Conservation (phyloP, 768 basidiomycete genomes). For the Leccinum subtestaceum region DNA sequence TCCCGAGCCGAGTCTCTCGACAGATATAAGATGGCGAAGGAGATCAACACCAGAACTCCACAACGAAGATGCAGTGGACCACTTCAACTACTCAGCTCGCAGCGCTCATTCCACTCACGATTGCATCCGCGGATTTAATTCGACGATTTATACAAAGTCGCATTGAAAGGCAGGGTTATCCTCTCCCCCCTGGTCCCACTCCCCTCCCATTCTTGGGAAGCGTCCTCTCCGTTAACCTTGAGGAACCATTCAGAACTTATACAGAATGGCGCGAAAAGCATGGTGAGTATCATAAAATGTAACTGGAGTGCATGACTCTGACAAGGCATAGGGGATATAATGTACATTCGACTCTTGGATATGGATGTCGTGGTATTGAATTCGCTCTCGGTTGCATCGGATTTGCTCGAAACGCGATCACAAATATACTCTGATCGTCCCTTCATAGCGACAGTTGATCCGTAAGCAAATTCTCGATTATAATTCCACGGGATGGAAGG, state of each 20-base stretch:
- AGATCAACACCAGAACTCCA: neutral
- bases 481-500: neutral
- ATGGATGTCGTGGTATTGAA: slow-evolving; percentile 46
- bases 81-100: slow-evolving; percentile 7
- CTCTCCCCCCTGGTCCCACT: slow-evolving; percentile 22
- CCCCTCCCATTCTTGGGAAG: slow-evolving; percentile 21
- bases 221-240: slow-evolving; percentile 11
- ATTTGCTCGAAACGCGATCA: slow-evolving; percentile 48
- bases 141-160: slow-evolving; percentile 3
- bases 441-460: slow-evolving; percentile 13
- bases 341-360: slow-evolving; percentile 49
- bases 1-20: neutral
- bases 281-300: slow-evolving; percentile 6
- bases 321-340: slow-evolving; percentile 37
- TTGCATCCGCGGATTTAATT: neutral
- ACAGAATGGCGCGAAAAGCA: slow-evolving; percentile 16
- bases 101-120: slow-evolving; percentile 1
- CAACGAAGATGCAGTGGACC: slow-evolving; percentile 7
- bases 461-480: slow-evolving; percentile 11
- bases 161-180: slow-evolving; percentile 11
- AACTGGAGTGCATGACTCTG: neutral
- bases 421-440: slow-evolving; percentile 53
- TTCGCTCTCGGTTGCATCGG: slow-evolving; percentile 37
- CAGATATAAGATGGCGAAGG: slow-evolving; percentile 6
- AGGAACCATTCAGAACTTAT: slow-evolving; percentile 18